Evolutionary conservation across 2,329 filamentous ascomycete species (phyloP), one percentile per base, ranked within the genome.

Genomic region (Proliferodiscus dingleyae): DNA sequence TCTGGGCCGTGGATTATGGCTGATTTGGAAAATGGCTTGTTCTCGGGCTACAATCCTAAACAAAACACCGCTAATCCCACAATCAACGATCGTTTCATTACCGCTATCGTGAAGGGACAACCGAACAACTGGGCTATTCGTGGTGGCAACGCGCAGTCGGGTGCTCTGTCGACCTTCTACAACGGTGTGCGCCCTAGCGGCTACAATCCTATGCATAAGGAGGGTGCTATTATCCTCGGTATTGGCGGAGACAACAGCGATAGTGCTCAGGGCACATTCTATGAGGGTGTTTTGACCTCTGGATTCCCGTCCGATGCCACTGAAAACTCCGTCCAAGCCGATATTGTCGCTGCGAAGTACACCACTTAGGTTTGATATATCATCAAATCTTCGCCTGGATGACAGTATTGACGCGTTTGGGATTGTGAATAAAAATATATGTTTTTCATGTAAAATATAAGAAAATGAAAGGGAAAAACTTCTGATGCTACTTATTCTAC

Each of bases 1-100:
- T 71, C 54, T 34, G 80, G 81, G 0, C 81, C 81, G 0, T 85
- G 81, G 81, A 60, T 85, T 54, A 83, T 84, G 79, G 81, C 80
- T 0, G 81, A 85, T 62, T 71, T 85, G 0, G 81, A 85, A 60
- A 83, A 85, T 50, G 77, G 77, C 3, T 65, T 85, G 3, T 85
- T 83, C 65, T 80, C 80, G 0, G 80, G 80, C 10, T 9, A 43
- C 1, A 69, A 60, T 47, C 19, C 68, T 2, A 60, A 56, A n/a
- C n/a, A n/a, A n/a, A n/a, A n/a, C n/a, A n/a, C n/a, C n/a, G n/a
- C n/a, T 1, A 61, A 81, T 52, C 77, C 76, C 7, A 70, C 74
- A 0, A 66, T 81, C 46, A 66, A 68, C 2, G 63, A 66, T 48
- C 73, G 79, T 0, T 85, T 85, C 59, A 50, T 80, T 40, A 83